Evolutionary conservation across 129 eudicot genomes (phyloP), one percentile per base, ranked within the genome.

Genomic region (Calendula officinalis): DNA sequence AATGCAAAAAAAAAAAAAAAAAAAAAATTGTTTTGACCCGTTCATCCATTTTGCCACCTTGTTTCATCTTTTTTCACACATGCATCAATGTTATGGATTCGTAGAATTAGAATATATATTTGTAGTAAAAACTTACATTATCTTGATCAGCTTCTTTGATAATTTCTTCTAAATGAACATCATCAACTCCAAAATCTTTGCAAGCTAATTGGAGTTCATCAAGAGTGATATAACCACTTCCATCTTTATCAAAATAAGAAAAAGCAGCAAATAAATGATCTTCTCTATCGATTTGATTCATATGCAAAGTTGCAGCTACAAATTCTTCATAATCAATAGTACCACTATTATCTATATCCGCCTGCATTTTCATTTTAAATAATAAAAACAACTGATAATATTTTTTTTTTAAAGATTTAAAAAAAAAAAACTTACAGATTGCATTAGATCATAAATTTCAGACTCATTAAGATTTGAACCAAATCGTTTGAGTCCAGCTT

Each of bases 151-250:
- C 84, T 77, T 88, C 91, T 48, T 63, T 70, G 15, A 84, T 81
- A 35, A 82, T 72, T 49, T 76, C 96, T 71, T 84, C 89, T 42
- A 81, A 64, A 44, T 77, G 84, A 52, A 38, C 53, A 38, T 69
- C 82, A 3, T 74, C 75, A 6, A 84, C 64, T 17, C 91, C 86
- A 61, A 84, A 82, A 48, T 88, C 89, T 68, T 68, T 61, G 59
- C 91, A 88, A 2, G 91, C 92, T 64, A 67, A 68, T 63, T 88
- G 96, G 49, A 88, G 92, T 75, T 88, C 96, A 54, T 88, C 96
- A 41, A 69, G 77, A 16, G 95, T 87, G 43, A 87, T 87, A 65
- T 83, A 87, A 53, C 95, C 95, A 55, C 90, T 86, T 7, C 79
- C 90, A 66, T 86, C 90, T 86, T 83, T 86, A 59, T 86, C 95